These are phyloP conservation scores for Neoascochyta sp. DNA, from an alignment of 2,329 filamentous ascomycete genomes.

Conservation along the genomic window DNA sequence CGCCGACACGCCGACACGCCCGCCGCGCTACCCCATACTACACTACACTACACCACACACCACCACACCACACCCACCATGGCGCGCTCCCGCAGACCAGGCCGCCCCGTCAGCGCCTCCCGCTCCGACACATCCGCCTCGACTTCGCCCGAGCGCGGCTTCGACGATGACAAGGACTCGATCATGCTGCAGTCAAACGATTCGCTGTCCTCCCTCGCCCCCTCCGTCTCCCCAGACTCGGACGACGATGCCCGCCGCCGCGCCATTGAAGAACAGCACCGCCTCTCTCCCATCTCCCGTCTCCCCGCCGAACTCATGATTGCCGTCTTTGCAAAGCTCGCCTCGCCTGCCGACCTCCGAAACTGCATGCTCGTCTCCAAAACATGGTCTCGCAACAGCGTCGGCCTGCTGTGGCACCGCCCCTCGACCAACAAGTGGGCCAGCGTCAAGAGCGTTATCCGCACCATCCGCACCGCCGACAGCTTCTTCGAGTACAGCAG, in stretches of 20 bases:
- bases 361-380: slow-evolving; percentile 93
- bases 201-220: slow-evolving; percentile 84
- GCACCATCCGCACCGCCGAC: slow-evolving; percentile 66
- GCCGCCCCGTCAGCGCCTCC: slow-evolving; percentile 33
- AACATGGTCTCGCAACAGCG: slow-evolving; percentile 86
- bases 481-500: slow-evolving; percentile 86
- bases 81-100: slow-evolving; percentile 31
- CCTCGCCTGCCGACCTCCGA: slow-evolving; percentile 69
- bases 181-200: slow-evolving; percentile 80
- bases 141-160: slow-evolving; percentile 69
- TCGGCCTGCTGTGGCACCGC: slow-evolving; percentile 91
- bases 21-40: too few species aligned
- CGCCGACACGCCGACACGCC: too few species aligned
- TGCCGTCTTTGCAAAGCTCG: slow-evolving; percentile 81
- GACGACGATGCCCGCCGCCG: slow-evolving; percentile 60
- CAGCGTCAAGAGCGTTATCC: slow-evolving; percentile 76
- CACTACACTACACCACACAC: too few species aligned
- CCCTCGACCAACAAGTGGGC: slow-evolving; percentile 85
- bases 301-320: slow-evolving; percentile 95
- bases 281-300: slow-evolving; percentile 73
- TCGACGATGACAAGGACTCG: slow-evolving; percentile 92
- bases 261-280: slow-evolving; percentile 60
- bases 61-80: slow-evolving; percentile 14
- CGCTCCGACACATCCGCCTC: slow-evolving; percentile 59
- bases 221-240: slow-evolving; percentile 74